Conservation (phyloP, 306 rosid species). For the Vachellia pachyceras region DNA sequence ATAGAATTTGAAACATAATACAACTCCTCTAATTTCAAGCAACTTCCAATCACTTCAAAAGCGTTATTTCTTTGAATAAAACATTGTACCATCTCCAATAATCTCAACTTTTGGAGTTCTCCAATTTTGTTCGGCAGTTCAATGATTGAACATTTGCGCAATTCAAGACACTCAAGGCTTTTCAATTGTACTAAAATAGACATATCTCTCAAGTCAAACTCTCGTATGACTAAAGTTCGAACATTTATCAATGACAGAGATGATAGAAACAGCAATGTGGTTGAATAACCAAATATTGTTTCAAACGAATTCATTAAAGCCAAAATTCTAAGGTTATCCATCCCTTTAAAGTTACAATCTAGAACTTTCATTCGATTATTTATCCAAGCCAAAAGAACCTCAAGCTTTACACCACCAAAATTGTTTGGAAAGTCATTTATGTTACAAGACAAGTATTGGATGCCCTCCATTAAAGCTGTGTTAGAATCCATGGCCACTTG, state of each 20-base stretch:
- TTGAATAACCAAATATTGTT: not conserved
- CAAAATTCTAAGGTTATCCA: not conserved
- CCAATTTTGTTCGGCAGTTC: not conserved
- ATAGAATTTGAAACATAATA: not conserved
- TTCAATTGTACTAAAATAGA: slow-evolving; percentile 9
- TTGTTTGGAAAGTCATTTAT: not conserved
- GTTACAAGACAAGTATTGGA: not conserved
- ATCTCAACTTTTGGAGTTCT: not conserved
- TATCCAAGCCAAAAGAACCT: not conserved
- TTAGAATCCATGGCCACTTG: not conserved
- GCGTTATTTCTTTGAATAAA: not conserved
- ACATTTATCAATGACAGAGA: not conserved
- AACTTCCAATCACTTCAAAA: slow-evolving; percentile 24
- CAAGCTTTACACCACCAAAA: not conserved
- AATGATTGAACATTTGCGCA: rapidly evolving
- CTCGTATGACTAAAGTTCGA: not conserved
- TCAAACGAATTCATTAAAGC: no score
- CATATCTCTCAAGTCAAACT: not conserved
- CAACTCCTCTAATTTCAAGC: slow-evolving; percentile 32
- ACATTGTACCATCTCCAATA: not conserved
- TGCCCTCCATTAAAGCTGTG: not conserved
- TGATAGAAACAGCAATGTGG: not conserved
- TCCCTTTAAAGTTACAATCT: not conserved
- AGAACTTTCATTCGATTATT: not conserved
- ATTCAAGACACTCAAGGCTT: slow-evolving; percentile 28